Percentiles rank a stretch among this genome's conserved stretches.
Evolutionary conservation across 2,329 filamentous ascomycete genomes (phyloP).

Genomic region (Penicillium frequentans): DNA sequence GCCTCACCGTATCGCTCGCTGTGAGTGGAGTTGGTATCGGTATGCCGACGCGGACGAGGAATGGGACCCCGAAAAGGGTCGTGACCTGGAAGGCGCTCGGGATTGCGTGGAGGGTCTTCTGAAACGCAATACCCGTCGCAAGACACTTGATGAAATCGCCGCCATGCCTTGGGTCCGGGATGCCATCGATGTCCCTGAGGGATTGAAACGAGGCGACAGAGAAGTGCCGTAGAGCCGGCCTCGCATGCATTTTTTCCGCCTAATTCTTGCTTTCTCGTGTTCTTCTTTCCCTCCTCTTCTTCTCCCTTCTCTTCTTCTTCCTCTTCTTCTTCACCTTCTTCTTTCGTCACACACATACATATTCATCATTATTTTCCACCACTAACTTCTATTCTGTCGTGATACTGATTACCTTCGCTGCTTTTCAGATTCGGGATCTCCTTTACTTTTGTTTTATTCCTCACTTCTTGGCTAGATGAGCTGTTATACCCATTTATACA

Average conservation of each 20-base stretch:
- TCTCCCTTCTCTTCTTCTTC: background rate
- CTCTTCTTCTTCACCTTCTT: background rate
- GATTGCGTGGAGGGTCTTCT: conserved; percentile 80
- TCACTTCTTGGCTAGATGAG: conserved; percentile 14
- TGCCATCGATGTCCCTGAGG: conserved; percentile 67
- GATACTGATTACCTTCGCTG: background rate
- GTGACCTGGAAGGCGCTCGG: conserved; percentile 71
- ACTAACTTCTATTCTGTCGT: background rate
- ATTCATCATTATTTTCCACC: background rate
- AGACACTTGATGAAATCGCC: conserved; percentile 71
- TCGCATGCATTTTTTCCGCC: conserved; percentile 9
- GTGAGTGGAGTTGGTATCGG: conserved; percentile 93
- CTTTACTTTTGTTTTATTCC: conserved; percentile 1
- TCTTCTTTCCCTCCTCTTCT: background rate
- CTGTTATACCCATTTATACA: conserved; percentile 19
- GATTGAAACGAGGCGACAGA: conserved; percentile 54
- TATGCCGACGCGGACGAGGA: conserved; percentile 83
- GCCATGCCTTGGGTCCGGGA: conserved; percentile 72
- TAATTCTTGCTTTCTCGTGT: background rate
- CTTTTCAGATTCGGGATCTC: background rate
- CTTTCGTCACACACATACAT: conserved; percentile 4
- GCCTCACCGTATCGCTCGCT: conserved; percentile 89
- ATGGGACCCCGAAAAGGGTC: conserved; percentile 70
- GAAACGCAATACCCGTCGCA: conserved; percentile 77
- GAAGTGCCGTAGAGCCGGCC: conserved; percentile 46